Conservation (phyloP, 768 basidiomycete species). For the Rubroboletus satanas region DNA sequence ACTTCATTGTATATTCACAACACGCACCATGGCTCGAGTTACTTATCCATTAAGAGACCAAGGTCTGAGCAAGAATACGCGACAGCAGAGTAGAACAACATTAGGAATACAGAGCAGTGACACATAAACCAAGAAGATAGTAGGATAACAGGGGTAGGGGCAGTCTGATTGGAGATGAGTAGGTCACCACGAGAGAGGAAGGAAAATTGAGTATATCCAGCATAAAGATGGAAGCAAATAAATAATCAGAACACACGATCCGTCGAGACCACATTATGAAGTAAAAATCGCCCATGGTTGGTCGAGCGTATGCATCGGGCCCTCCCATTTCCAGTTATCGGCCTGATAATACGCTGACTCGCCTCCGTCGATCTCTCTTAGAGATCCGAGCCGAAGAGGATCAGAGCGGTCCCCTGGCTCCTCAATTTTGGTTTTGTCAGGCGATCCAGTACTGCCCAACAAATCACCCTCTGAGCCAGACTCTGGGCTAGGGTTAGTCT, state of each 20-base stretch:
- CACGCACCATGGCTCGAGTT: slow-evolving; percentile 13
- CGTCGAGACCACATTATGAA: slow-evolving; percentile 25
- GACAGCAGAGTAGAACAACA: slow-evolving; percentile 63
- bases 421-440: slow-evolving; percentile 52
- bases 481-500: slow-evolving; percentile 74
- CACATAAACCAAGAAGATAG: slow-evolving; percentile 42
- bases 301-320: slow-evolving; percentile 58
- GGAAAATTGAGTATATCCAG: slow-evolving; percentile 38
- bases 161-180: slow-evolving; percentile 30
- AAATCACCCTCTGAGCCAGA: slow-evolving; percentile 63
- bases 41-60: slow-evolving; percentile 32
- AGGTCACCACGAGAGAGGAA: slow-evolving; percentile 24
- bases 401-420: slow-evolving; percentile 44
- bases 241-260: slow-evolving; percentile 36
- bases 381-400: slow-evolving; percentile 53
- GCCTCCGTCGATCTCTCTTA: slow-evolving; percentile 73
- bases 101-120: slow-evolving; percentile 49
- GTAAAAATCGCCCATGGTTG: slow-evolving; percentile 70
- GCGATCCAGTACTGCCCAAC: slow-evolving; percentile 41
- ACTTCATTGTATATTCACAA: slow-evolving; percentile 11
- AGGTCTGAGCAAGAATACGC: slow-evolving; percentile 38
- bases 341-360: slow-evolving; percentile 62
- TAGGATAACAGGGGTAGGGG: slow-evolving; percentile 34
- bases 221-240: slow-evolving; percentile 39
- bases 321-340: slow-evolving; percentile 70